Evolutionary conservation across 108 stramenopile genomes (phyloP).

Genomic region (Pseudonitzschia multiseries): DNA sequence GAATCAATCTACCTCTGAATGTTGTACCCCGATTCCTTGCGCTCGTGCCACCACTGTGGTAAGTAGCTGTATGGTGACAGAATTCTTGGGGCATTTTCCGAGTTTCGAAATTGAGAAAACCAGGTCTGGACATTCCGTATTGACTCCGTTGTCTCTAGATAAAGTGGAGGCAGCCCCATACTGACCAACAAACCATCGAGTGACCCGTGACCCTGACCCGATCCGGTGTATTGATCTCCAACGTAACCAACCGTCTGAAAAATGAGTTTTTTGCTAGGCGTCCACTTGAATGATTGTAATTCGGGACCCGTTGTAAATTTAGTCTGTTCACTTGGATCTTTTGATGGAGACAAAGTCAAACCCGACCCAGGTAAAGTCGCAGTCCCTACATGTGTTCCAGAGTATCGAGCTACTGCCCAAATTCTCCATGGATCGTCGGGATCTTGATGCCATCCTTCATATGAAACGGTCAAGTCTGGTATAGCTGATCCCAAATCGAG

Average conservation of each 20-base stretch:
- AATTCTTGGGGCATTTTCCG: slow-evolving; percentile 4
- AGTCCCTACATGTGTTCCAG: slow-evolving; percentile 35
- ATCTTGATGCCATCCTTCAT: slow-evolving; percentile 39
- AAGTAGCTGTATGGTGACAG: slow-evolving; percentile 20
- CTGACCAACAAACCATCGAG: slow-evolving; percentile 29
- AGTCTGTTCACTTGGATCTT: slow-evolving; percentile 5
- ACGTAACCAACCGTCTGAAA: slow-evolving; percentile 33
- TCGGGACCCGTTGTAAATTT: slow-evolving; percentile 29
- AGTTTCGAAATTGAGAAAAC: slow-evolving; percentile 30
- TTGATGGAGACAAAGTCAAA: slow-evolving; percentile 26
- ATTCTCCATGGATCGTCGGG: slow-evolving; percentile 31
- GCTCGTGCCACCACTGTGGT: slow-evolving; percentile 38
- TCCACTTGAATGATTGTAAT: slow-evolving; percentile 35
- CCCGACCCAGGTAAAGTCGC: slow-evolving; percentile 21
- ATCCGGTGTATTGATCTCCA: slow-evolving; percentile 31
- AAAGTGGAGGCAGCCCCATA: slow-evolving; percentile 32
- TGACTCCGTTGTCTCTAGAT: slow-evolving; percentile 27
- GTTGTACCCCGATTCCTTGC: slow-evolving; percentile 22
- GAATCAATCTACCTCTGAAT: slow-evolving; percentile 19
- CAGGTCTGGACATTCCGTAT: slow-evolving; percentile 22
- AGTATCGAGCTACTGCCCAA: slow-evolving; percentile 31
- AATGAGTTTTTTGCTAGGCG: slow-evolving; percentile 22
- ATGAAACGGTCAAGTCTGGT: slow-evolving; percentile 31
- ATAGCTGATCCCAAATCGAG: slow-evolving; percentile 30
- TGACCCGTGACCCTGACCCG: slow-evolving; percentile 28